Base-by-base conservation (phyloP, 83 land plant species). In the Picea mariana region DNA sequence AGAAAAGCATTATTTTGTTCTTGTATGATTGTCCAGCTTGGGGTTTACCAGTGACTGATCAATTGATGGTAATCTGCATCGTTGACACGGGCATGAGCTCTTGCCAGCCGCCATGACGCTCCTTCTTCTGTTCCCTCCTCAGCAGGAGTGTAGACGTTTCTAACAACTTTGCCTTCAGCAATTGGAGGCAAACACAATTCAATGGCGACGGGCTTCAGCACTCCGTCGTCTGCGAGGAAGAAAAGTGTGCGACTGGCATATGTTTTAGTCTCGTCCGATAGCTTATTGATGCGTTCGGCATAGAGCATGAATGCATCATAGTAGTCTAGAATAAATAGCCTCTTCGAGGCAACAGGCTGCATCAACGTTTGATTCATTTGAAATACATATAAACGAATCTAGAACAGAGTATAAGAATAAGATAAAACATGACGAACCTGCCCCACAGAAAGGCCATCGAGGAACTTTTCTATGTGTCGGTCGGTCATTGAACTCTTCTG, bases 231-330 rank as follows among this genome's bases (percentile, higher is more conserved):
- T 63, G 79, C 84, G 18, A 91, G 86, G 62, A 91, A 89, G 38
- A 87, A 85, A 3, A 93, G 58, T 1, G 92, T 87, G 17, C 92
- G 76, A 1, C 90, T 83, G 0, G 92, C 93, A 78, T 93, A 93
- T 4, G 73, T 40, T 71, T 88, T 75, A 40, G 0, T 31, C 31
- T 31, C 1, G 0, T 31, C 1, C 31, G 31, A 31, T 31, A 31
- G 31, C 1, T 31, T 76, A 79, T 89, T 85, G 40, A 91, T 81
- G 3, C 78, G 84, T 20, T 78, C 27, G 5, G 84, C 26, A 26
- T 82, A 89, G 1, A 31, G 0, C 31, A 31, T 31, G 31, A n/a
- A 44, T 44, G 49, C 49, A 44, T 44, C 49, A 44, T 44, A 44
- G 8, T 44, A 44, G 49, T 44, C 49, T 9, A 44, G 49, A 44